Base-by-base conservation (phyloP, 2,329 filamentous ascomycete species). In the Fusarium mangiferae region DNA sequence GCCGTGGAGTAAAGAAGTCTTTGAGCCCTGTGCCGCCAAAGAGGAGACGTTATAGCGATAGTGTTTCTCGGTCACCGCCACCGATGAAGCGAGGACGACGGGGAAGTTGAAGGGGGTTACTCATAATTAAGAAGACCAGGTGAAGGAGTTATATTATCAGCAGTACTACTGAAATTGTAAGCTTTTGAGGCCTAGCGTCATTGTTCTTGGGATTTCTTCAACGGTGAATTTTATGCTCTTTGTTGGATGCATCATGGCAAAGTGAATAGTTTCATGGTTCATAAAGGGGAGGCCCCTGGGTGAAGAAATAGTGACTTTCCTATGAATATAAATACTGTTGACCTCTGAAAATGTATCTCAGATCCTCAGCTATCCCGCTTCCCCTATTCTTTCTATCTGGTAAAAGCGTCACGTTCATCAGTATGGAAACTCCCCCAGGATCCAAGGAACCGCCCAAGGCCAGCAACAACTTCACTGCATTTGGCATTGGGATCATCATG, bases 1-100 rank as follows among this genome's bases (percentile, higher is more conserved):
- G 60, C 41, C 76, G 71, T 11, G 67, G 68, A 48, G 71, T 62
- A 26, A 75, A 46, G 48, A 66, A 55, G 45, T 75, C 78, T 24
- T 65, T 65, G 38, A 81, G 80, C 44, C 79, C 80, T 22, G 72
- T 73, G 42, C 74, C 78, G 7, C 65, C 72, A 14, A 80, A 80
- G 77, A 78, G 79, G 55, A 80, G 80, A 70, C 75, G 78, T 33
- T 76, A 80, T 59, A 81, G 78, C 52, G 78, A 80, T 48, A 81
- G 80, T 61, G 67, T 78, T 28, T 81, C 80, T 26, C 68, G 77
- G 52, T 81, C 80, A 33, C 80, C 80, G 41, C 78, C 80, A 14
- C 80, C 80, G 15, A 68, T 78, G 73, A 81, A 81, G 65, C 79
- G 79, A 44, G 80, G 78, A 45, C 74, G 80, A 48, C 77, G 76